Percentiles rank a stretch among this genome's conserved stretches.
phyloP scores from a whole-genome alignment of 371 early-diverging fungal species.

The Syncephalastrum contaminatum region DNA sequence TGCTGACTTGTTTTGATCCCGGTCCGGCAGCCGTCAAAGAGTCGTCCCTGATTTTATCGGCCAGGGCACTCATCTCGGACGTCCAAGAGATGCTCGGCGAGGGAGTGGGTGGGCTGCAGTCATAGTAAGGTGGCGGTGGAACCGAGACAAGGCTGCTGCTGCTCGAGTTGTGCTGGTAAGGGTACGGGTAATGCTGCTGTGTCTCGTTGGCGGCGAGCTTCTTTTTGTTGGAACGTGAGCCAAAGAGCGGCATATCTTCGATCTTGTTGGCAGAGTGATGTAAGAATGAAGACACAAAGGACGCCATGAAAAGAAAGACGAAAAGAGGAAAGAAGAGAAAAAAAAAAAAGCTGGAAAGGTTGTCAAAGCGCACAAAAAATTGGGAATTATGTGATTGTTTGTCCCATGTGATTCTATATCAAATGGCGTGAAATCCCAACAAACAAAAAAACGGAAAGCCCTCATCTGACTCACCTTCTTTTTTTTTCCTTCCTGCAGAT shows the following conservation, averaged over 20 bases:
- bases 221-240: constrained; percentile 13
- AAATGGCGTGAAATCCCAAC: too few species aligned
- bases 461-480: too few species aligned
- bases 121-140: constrained; percentile 9
- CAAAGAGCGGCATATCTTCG: constrained; percentile 18
- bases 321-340: constrained; percentile 10
- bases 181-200: constrained; percentile 2
- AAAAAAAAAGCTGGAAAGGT: neutral
- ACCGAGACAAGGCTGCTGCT: neutral
- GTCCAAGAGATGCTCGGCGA: constrained; percentile 41
- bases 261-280: constrained; percentile 27
- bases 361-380: neutral
- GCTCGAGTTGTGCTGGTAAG: too few species aligned
- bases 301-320: constrained; percentile 19
- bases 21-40: constrained; percentile 9
- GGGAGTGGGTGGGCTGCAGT: constrained; percentile 15
- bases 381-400: neutral
- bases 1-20: constrained; percentile 11
- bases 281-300: constrained; percentile 35
- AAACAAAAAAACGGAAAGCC: too few species aligned
- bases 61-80: constrained; percentile 36
- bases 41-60: constrained; percentile 35
- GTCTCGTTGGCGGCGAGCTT: constrained; percentile 8
- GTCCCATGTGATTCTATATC: too few species aligned
- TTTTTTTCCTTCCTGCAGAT: too few species aligned